phyloP scores from a whole-genome alignment of 176 grass and related monocot genomes.

The barley (Hordeum vulgare) region MorexV3_pseudomolecules_assembly NC_058519.1:44502133-44502632 shows the following conservation, averaged over 20 bases:
- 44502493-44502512: not conserved
- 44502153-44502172: slow-evolving; percentile 18
- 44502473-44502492: not conserved
- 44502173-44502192: not conserved
- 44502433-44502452: not conserved
- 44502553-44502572: not conserved
- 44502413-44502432: not conserved
- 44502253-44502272: not conserved
- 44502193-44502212: not conserved
- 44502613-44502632: not conserved
- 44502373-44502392: not conserved
- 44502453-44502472: not conserved
- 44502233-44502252: not conserved
- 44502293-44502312: not conserved
- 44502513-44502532: not conserved
- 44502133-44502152: slow-evolving; percentile 61
- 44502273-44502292: not conserved
- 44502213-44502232: slow-evolving; percentile 2
- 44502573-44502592: not conserved
- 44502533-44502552: not conserved
- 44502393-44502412: not conserved
- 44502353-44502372: not conserved
- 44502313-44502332: not conserved
- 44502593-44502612: not conserved
- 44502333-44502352: not conserved